Base-by-base conservation (phyloP, 1,284 basidiomycete species). In the Sanghuangporus sanghuang region DNA sequence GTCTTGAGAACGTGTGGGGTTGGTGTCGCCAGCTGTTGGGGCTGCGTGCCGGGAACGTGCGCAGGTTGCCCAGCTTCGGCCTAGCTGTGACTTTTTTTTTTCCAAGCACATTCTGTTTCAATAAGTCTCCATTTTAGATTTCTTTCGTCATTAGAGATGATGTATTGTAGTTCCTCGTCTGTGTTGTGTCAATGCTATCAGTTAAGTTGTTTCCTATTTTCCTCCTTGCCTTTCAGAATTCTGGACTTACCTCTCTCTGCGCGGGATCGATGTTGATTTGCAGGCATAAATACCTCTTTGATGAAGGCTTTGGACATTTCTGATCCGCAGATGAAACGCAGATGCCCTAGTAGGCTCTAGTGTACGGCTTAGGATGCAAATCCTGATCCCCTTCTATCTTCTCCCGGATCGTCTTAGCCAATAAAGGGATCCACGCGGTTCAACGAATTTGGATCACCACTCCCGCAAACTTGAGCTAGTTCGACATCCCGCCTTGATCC, bases 11-110 rank as follows among this genome's bases (percentile, higher is more conserved):
- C 88, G 48, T 81, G 81, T 49, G 93, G 93, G 0, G 78, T 92
- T 7, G 88, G 86, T 11, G 85, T 87, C 1, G 76, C 81, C 35
- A 95, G 91, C 69, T 98, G 96, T 74, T 90, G 85, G 81, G 93
- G 93, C 7, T 96, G 93, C 72, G 77, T 80, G 7, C 84, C 85
- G 73, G 85, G 92, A 67, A 73, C 93, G 73, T 87, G 90, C 76
- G 75, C 83, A 72, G 78, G 89, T 66, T 83, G 93, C 78, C 79
- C 85, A 55, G 73, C 77, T 56, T 27, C 46, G n/a, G 46, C 59
- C 12, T 75, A 73, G 57, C 27, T 21, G n/a, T 14, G n/a, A 1
- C n/a, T 49, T 9, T 35, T 59, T 59, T 16, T 32, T 16, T 18
- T 42, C 44, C 57, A 59, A 32, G n/a, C 12, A 18, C 27, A 14